Base-by-base conservation (phyloP, 2,329 filamentous ascomycete genomes). In the Talaromyces verruculosus region DNA sequence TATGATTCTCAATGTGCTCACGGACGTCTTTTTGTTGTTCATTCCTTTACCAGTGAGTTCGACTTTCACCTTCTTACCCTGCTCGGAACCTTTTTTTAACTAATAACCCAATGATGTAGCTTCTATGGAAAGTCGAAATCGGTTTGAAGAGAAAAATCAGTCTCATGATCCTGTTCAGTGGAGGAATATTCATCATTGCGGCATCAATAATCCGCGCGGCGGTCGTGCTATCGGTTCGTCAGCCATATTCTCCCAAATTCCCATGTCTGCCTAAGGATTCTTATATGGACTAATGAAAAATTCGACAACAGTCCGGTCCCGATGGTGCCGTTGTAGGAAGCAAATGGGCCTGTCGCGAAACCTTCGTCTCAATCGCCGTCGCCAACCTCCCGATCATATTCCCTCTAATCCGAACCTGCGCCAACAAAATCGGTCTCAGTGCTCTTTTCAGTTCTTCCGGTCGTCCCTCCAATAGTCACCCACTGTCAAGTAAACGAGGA, bases 11-110 rank as follows among this genome's bases (percentile, higher is more conserved):
- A 87, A 87, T 68, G 78, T 87, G 5, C 61, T 79, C 2, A 88
- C 86, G 3, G 86, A 88, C 68, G 55, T 86, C 1, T 88, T 87
- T 66, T 77, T 88, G 15, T 81, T 88, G 64, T 80, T 80, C 22
- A 87, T 88, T 28, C 85, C 85, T 0, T 75, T 88, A 3, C 85
- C 85, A 0, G 83, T 85, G 69, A 67, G 74, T 60, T 19, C 7
- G 6, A 30, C 37, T 17, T 17, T 55, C 15, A 41, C 19, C 45
- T 22, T 43, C 11, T 6, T 17, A 11, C 30, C 22, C 5, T 51
- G 22, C 7, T 25, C 5, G 25, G 1, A 15, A 22, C 43, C n/a
- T 5, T 30, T 51, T 17, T 17, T 13, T 51, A 17, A 51, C 15
- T 22, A 7, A n/a, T 22, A 6, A 15, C 28, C 7, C 7, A 17